Base-by-base conservation (phyloP, 768 basidiomycete genomes). In the Mrakia hoshinonis region DNA sequence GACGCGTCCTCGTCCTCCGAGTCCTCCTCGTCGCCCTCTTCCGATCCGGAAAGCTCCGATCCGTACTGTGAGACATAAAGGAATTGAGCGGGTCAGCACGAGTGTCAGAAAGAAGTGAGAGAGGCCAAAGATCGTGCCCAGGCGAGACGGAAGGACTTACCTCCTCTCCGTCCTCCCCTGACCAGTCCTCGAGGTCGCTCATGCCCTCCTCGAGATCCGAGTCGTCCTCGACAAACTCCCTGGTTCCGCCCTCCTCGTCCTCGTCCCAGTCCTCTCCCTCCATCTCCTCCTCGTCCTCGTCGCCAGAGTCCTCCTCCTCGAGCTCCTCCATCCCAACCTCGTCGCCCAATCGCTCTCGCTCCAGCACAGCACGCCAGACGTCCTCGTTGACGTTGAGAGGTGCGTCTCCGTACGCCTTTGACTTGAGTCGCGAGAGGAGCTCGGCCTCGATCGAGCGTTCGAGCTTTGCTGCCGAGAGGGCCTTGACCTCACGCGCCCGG, bases 301-400 rank as follows among this genome's bases (percentile, higher is more conserved):
- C 74, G 5, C 70, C 73, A 48, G 77, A 77, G 48, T 75, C 62
- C 69, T 80, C 81, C 70, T 76, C 77, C 58, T 78, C 77, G 66
- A 71, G 39, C 61, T 77, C 77, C 43, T 76, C 78, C 73, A 80
- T 79, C 38, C 68, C 77, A 55, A 74, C 75, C 58, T 73, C 73
- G 67, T 77, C 76, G 13, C 72, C 72, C 5, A 68, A 43, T 34
- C 67, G 55, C 77, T 96, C 92, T 60, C 87, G 84, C 77, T 96
- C 91, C 51, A 98, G 82, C 66, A 99, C 88, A 2, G 90, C 87
- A 74, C 87, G 86, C 96, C 96, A 98, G 11, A 98, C 93, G 51
- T 83, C 87, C 81, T 99, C 96, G 80, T 99, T 98, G 70, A 99
- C 94, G 79, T 99, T 98, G 54, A 99, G 85, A 15, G 96, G 96